phyloP scores from a whole-genome alignment of 208 protist species.

The Trypanosoma vivax region DNA sequence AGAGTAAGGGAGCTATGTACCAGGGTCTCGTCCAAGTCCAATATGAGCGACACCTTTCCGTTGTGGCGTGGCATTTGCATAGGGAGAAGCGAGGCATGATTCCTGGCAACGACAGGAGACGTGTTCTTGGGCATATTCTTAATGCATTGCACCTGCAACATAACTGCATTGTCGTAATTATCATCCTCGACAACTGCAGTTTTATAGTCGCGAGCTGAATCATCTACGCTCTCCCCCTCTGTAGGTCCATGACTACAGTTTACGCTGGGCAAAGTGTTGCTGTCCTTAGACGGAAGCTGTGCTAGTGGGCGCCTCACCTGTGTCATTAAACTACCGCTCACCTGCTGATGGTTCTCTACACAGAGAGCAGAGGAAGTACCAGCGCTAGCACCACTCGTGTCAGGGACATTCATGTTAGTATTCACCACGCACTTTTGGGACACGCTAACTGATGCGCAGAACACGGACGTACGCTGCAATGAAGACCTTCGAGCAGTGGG shows the following conservation, averaged over 20 bases:
- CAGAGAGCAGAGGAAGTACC: too few relatives aligned
- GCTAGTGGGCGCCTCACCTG: conserved; percentile 25
- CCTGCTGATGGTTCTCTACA: conserved; percentile 3
- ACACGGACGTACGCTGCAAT: too few relatives aligned
- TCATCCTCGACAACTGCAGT: not conserved
- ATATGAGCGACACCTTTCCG: conserved; percentile 72
- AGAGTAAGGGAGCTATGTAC: conserved; percentile 78
- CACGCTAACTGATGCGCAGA: too few relatives aligned
- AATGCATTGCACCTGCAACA: conserved; percentile 47
- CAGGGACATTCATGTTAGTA: too few relatives aligned
- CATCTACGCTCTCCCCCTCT: not conserved
- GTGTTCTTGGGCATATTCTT: conserved; percentile 72
- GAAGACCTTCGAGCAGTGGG: too few relatives aligned
- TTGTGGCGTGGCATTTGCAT: conserved; percentile 23
- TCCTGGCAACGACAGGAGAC: conserved; percentile 56
- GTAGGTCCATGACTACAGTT: not conserved
- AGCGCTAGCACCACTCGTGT: too few relatives aligned
- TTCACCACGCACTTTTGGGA: too few relatives aligned
- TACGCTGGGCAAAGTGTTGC: too few relatives aligned
- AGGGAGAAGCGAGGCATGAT: conserved; percentile 67
- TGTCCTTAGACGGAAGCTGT: too few relatives aligned
- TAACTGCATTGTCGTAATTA: conserved; percentile 34
- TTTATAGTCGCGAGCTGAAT: not conserved
- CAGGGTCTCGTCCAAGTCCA: conserved; percentile 88
- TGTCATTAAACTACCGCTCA: conserved; percentile 25